Percentiles rank a stretch among this genome's conserved stretches.
Evolutionary conservation across 306 rosid genomes (phyloP).

Genomic region (Cucumis sativus): Cucumber_9930_V3 NC_026658.2:6030001-6030500

Average conservation of each 20-base stretch:
- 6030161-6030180: not conserved
- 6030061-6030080: not conserved
- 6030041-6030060: not conserved
- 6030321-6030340: not conserved
- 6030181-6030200: not conserved
- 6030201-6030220: not conserved
- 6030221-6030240: not conserved
- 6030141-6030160: not conserved
- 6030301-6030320: not conserved
- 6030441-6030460: slow-evolving; percentile 2
- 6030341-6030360: not conserved
- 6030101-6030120: not conserved
- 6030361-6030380: slow-evolving; percentile 14
- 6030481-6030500: slow-evolving; percentile 7
- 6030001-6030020: not conserved
- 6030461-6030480: slow-evolving; percentile 9
- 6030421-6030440: not conserved
- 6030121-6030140: not conserved
- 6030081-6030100: not conserved
- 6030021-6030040: not conserved
- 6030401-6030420: slow-evolving; percentile 6
- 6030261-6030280: not conserved
- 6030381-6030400: slow-evolving; percentile 2
- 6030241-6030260: not conserved
- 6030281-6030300: not conserved